Evolutionary conservation across 164 flowering plant species (phyloP), one percentile per base, ranked within the genome.

Genomic region (Macadamia integrifolia): DNA sequence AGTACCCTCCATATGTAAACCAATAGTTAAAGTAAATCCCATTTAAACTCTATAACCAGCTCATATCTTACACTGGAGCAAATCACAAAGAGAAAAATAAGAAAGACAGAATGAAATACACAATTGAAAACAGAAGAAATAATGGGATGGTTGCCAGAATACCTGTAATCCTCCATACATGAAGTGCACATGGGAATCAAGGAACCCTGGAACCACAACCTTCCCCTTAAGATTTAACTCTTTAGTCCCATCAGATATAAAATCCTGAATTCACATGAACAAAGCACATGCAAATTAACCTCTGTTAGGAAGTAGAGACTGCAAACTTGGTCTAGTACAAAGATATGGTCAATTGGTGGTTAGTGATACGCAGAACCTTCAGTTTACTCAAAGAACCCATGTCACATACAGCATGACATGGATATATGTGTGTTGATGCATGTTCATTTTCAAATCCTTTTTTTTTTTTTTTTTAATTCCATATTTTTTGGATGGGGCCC

Each of bases 111-210:
- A n/a, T 53, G 23, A 2, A 10, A 17, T 35, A 6, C n/a, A 65
- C 50, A 13, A 23, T n/a, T 52, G 60, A 18, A 17, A 23, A 28
- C 61, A 14, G 15, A 66, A 52, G n/a, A 75, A 58, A 44, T 46
- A 18, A 55, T 28, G 17, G 9, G 14, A 9, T 46, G 29, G 44
- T 43, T 52, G 44, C 35, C 35, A 17, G 15, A 60, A 58, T 80
- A 86, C 99, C 99, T 88, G 93, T 65, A 91, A 75, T 75, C 99
- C 99, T 69, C 95, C 97, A 64, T 1, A 75, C 69, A 94, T 74
- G 8, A 94, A 74, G 80, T 94, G 99, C 60, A 85, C 85, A 69
- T 92, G 99, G 29, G 99, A 91, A 80, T 94, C 99, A 61, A 94
- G 85, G 76, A 94, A 88, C 50, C 99, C 99, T 63, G 99, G 97